A percentile compares a stretch with the other conserved stretches of the same genome.
phyloP scores from a whole-genome alignment of 2,329 filamentous ascomycete genomes.

The Atkinsonella hypoxylon region DNA sequence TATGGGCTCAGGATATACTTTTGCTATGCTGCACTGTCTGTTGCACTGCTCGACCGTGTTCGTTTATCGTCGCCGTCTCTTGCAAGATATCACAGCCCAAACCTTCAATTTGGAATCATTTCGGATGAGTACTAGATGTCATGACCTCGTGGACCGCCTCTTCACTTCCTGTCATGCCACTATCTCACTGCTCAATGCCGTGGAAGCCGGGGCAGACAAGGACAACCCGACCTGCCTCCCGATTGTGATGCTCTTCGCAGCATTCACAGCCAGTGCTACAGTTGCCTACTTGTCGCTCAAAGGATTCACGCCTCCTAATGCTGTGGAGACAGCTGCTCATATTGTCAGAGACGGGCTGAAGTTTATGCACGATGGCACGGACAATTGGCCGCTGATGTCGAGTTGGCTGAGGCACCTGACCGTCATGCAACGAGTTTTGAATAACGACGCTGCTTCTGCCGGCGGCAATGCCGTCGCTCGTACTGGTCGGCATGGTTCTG shows the following conservation, averaged over 20 bases:
- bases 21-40: conserved; percentile 50
- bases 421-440: conserved; percentile 49
- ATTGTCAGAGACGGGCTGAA: conserved; percentile 48
- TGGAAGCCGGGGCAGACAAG: conserved; percentile 45
- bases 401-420: conserved; percentile 49
- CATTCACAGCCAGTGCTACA: conserved; percentile 48
- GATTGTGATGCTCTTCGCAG: conserved; percentile 51
- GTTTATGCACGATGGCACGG: conserved; percentile 45
- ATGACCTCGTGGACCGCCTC: conserved; percentile 43
- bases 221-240: conserved; percentile 48
- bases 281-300: conserved; percentile 52
- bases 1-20: conserved; percentile 51
- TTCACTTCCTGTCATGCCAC: conserved; percentile 48
- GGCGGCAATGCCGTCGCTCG: conserved; percentile 11
- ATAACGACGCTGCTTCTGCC: conserved; percentile 34
- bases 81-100: conserved; percentile 43
- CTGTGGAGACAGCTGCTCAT: conserved; percentile 42
- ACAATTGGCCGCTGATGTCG: conserved; percentile 46
- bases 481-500: conserved; percentile 18
- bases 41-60: conserved; percentile 50
- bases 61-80: conserved; percentile 45
- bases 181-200: conserved; percentile 40
- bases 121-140: conserved; percentile 35
- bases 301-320: conserved; percentile 42
- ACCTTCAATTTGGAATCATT: conserved; percentile 42